Evolutionary conservation across 2,329 filamentous ascomycete species (phyloP).

Genomic region (Cladosporium sp.): DNA sequence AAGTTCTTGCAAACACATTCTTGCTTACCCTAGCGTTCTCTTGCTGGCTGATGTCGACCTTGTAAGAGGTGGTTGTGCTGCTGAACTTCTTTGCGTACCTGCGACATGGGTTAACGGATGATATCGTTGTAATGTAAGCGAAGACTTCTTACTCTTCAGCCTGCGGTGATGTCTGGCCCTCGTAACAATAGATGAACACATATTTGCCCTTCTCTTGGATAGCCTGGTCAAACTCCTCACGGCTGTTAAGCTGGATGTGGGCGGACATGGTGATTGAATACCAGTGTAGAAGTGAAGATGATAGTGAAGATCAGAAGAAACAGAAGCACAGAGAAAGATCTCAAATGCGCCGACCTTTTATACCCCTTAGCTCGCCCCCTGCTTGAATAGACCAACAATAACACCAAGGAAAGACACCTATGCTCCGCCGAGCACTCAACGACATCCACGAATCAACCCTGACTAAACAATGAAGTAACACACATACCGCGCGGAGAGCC

Average conservation of each 20-base stretch:
- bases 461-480: neutral
- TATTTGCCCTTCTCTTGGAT: slow-evolving; percentile 28
- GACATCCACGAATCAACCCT: neutral
- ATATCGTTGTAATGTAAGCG: neutral
- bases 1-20: neutral
- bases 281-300: neutral
- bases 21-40: slow-evolving; percentile 20
- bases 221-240: slow-evolving; percentile 28
- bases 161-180: slow-evolving; percentile 20
- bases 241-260: slow-evolving; percentile 28
- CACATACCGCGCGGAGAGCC: slow-evolving; percentile 8
- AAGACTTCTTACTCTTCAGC: slow-evolving; percentile 27
- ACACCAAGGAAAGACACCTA: too few species aligned
- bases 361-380: neutral
- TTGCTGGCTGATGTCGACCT: slow-evolving; percentile 25
- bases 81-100: slow-evolving; percentile 28
- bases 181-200: slow-evolving; percentile 31
- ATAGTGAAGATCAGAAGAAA: neutral
- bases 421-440: slow-evolving; percentile 6
- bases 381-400: neutral
- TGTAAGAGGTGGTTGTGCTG: slow-evolving; percentile 26
- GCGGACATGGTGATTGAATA: slow-evolving; percentile 16
- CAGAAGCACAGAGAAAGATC: too few species aligned
- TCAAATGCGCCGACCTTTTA: neutral
- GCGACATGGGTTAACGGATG: neutral